These are phyloP conservation scores for Drechmeria coniospora DNA, from an alignment of 2,329 filamentous ascomycete genomes.

Conservation along the genomic window DNA sequence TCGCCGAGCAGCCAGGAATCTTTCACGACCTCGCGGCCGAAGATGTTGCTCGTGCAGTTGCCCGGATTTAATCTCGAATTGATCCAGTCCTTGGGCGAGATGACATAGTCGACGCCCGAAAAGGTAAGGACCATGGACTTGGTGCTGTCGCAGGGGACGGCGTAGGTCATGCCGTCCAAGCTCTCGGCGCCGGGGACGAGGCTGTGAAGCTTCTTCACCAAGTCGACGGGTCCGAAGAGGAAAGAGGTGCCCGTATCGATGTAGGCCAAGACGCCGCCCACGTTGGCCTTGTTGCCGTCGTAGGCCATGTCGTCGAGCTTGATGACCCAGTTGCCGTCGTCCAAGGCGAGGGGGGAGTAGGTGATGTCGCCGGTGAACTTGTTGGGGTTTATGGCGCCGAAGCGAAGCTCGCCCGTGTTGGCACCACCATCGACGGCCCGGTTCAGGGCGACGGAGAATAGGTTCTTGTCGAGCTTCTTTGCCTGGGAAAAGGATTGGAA, in stretches of 20 bases:
- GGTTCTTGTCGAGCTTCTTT: conserved; percentile 42
- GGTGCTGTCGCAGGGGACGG: conserved; percentile 56
- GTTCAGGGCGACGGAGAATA: conserved; percentile 58
- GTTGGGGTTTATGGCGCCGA: conserved; percentile 52
- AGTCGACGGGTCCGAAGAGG: conserved; percentile 52
- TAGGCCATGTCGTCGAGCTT: conserved; percentile 49
- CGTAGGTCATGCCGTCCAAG: conserved; percentile 46
- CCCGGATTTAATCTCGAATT: too few relatives aligned
- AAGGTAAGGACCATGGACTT: conserved; percentile 50
- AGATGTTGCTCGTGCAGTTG: conserved; percentile 55
- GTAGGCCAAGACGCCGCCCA: conserved; percentile 46
- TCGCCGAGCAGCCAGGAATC: conserved; percentile 69
- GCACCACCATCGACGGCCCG: conserved; percentile 45
- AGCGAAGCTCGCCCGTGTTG: conserved; percentile 62
- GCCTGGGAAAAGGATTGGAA: conserved; percentile 43
- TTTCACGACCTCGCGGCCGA: conserved; percentile 52
- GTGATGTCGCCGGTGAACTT: conserved; percentile 54
- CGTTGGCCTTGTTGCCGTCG: conserved; percentile 40
- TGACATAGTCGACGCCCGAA: conserved; percentile 47
- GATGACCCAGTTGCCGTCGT: conserved; percentile 56
- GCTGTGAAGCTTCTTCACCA: conserved; percentile 53
- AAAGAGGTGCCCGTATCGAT: conserved; percentile 78
- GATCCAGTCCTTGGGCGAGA: conserved; percentile 34
- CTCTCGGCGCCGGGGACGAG: conserved; percentile 46
- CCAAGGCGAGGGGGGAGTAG: conserved; percentile 40